A percentile compares a stretch with the other conserved stretches of the same genome.
Conservation (phyloP, 2,329 filamentous ascomycete genomes). For the Colletotrichum nymphaeae region DNA sequence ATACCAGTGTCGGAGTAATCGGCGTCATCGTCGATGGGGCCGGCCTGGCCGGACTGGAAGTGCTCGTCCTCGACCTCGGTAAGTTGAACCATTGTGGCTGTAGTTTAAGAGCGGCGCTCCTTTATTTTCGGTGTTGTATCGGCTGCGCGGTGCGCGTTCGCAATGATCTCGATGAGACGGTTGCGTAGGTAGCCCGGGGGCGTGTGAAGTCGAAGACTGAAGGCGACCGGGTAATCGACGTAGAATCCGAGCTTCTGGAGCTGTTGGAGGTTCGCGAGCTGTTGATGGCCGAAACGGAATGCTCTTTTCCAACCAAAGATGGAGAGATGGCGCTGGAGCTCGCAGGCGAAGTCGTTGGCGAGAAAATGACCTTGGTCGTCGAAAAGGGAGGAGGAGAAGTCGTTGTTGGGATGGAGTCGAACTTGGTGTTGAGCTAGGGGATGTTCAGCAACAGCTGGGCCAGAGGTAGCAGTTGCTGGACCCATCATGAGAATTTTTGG, state of each 20-base stretch:
- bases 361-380: slow-evolving; percentile 15
- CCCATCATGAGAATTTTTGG: slow-evolving; percentile 37
- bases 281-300: slow-evolving; percentile 15
- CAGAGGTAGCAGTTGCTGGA: slow-evolving; percentile 9
- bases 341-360: slow-evolving; percentile 11
- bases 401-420: slow-evolving; percentile 22
- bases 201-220: slow-evolving; percentile 19
- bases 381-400: neutral
- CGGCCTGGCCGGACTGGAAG: slow-evolving; percentile 78
- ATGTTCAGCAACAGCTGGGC: slow-evolving; percentile 26
- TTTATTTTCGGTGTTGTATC: neutral
- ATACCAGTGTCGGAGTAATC: slow-evolving; percentile 95
- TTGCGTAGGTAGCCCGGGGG: slow-evolving; percentile 9
- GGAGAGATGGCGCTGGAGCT: slow-evolving; percentile 19
- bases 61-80: slow-evolving; percentile 97
- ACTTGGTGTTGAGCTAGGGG: slow-evolving; percentile 11
- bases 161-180: slow-evolving; percentile 12
- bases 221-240: slow-evolving; percentile 15
- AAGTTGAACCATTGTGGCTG: slow-evolving; percentile 87
- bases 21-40: slow-evolving; percentile 84
- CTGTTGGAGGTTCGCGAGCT: slow-evolving; percentile 9
- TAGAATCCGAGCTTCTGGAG: slow-evolving; percentile 24
- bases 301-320: slow-evolving; percentile 18
- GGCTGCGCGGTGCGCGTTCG: neutral
- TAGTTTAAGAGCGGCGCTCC: slow-evolving; percentile 2